Evolutionary conservation across 768 basidiomycete genomes (phyloP).

Genomic region (Lactarius vividus): DNA sequence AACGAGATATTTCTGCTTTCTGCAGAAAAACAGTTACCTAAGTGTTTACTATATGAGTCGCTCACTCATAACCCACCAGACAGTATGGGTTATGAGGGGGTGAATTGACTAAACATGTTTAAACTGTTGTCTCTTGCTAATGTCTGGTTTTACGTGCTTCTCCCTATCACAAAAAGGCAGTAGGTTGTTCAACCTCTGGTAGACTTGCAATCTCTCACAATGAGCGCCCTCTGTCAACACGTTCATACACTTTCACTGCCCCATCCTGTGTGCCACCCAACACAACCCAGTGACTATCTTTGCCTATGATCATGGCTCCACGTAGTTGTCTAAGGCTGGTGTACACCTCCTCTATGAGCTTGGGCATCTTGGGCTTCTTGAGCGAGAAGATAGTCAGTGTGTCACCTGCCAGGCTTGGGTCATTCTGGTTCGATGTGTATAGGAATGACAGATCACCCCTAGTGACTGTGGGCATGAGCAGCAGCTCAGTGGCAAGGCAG

Average conservation of each 20-base stretch:
- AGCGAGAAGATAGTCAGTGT: constrained; percentile 67
- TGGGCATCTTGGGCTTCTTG: constrained; percentile 42
- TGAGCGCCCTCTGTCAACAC: constrained; percentile 55
- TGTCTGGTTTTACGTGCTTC: too few relatives aligned
- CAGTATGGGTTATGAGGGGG: too few relatives aligned
- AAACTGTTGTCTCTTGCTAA: too few relatives aligned
- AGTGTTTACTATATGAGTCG: too few relatives aligned
- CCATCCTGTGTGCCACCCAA: constrained; percentile 62
- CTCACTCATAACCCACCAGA: too few relatives aligned
- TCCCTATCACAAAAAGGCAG: constrained; percentile 20
- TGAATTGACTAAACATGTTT: too few relatives aligned
- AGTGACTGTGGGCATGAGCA: constrained; percentile 52
- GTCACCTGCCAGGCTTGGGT: constrained; percentile 67
- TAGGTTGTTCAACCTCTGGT: constrained; percentile 38
- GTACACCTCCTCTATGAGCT: constrained; percentile 58
- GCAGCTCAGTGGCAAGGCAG: constrained; percentile 70
- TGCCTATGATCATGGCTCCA: constrained; percentile 65
- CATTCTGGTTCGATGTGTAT: constrained; percentile 74
- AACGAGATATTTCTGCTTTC: too few relatives aligned
- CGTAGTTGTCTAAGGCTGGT: constrained; percentile 70
- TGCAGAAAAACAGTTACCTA: too few relatives aligned
- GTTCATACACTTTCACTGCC: constrained; percentile 70
- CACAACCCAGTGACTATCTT: constrained; percentile 57
- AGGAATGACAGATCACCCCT: constrained; percentile 54
- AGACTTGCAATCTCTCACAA: constrained; percentile 50